phyloP scores from a whole-genome alignment of 2,329 filamentous ascomycete genomes.

The Epichloe typhina region DNA sequence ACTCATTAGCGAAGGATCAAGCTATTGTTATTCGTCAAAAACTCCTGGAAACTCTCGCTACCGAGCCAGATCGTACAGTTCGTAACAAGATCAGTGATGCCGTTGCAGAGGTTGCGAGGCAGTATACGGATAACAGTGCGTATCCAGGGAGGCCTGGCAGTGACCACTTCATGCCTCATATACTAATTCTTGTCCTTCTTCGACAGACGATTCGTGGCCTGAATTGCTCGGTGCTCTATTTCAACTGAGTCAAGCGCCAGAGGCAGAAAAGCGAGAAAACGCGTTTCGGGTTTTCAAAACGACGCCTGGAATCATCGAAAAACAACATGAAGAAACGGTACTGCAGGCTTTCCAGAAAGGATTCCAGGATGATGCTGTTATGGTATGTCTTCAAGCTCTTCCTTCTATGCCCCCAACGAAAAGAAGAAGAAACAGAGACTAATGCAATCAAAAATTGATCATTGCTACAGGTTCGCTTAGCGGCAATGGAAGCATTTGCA shows the following conservation, averaged over 20 bases:
- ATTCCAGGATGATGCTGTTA: conserved; percentile 76
- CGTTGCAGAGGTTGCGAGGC: conserved; percentile 87
- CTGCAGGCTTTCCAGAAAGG: conserved; percentile 78
- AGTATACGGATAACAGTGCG: conserved; percentile 86
- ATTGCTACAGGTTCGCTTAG: conserved; percentile 58
- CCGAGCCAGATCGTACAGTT: conserved; percentile 60
- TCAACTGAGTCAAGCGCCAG: conserved; percentile 74
- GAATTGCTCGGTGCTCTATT: conserved; percentile 80
- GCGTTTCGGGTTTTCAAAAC: conserved; percentile 93
- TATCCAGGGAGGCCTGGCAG: conserved; percentile 7
- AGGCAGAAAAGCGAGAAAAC: conserved; percentile 75
- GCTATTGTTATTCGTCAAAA: conserved; percentile 70
- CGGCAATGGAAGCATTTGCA: conserved; percentile 92
- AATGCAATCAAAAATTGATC: neutral
- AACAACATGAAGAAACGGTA: conserved; percentile 86
- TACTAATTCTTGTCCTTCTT: conserved; percentile 5
- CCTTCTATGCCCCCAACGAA: neutral
- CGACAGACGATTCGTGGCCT: conserved; percentile 68
- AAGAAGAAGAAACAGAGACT: neutral
- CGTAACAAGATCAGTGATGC: conserved; percentile 95
- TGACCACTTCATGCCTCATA: no score
- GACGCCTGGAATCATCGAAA: conserved; percentile 90
- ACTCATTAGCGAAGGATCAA: conserved; percentile 62
- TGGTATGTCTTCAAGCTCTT: conserved; percentile 35
- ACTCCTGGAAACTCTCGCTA: conserved; percentile 62